Evolutionary conservation across 148 eudicot species (phyloP).

Genomic region (Arctostaphylos glauca): DNA sequence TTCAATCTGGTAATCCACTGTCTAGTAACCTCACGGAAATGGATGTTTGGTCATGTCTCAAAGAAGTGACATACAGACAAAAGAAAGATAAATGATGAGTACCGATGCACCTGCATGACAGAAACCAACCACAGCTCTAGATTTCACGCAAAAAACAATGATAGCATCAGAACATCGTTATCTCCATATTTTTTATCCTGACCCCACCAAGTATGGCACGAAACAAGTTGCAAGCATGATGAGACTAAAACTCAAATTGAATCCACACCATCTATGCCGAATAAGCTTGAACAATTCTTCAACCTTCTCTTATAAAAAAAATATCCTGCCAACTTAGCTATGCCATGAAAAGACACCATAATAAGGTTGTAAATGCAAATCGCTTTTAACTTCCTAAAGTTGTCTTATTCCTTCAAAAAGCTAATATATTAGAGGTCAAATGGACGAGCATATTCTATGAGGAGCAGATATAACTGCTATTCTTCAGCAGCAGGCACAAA

Average conservation of each 20-base stretch:
- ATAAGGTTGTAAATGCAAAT: not conserved
- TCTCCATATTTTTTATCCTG: not conserved
- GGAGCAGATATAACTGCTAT: not conserved
- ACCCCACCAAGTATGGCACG: not conserved
- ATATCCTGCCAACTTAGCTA: slow-evolving; percentile 3
- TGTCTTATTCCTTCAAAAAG: not conserved
- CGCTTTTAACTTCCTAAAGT: not conserved
- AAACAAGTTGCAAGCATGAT: not conserved
- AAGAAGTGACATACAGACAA: slow-evolving; percentile 9
- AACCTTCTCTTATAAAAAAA: not conserved
- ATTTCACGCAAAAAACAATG: not conserved
- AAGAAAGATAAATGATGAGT: slow-evolving; percentile 11
- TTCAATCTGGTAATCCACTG: slow-evolving; percentile 1
- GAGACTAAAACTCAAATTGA: not conserved
- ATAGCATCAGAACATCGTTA: slow-evolving; percentile 4
- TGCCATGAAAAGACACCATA: not conserved
- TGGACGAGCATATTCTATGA: not conserved
- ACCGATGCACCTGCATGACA: slow-evolving; percentile 19
- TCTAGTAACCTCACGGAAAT: slow-evolving; percentile 12
- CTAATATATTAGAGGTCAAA: not conserved
- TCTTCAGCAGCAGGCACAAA: not conserved
- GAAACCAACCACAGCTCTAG: slow-evolving; percentile 17
- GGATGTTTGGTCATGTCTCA: slow-evolving; percentile 5
- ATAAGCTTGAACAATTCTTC: slow-evolving; percentile 3
- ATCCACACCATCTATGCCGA: not conserved